Evolutionary conservation across 2,329 filamentous ascomycete species (phyloP), one percentile per base, ranked within the genome.

Genomic region (Aspergillus sojae): DNA sequence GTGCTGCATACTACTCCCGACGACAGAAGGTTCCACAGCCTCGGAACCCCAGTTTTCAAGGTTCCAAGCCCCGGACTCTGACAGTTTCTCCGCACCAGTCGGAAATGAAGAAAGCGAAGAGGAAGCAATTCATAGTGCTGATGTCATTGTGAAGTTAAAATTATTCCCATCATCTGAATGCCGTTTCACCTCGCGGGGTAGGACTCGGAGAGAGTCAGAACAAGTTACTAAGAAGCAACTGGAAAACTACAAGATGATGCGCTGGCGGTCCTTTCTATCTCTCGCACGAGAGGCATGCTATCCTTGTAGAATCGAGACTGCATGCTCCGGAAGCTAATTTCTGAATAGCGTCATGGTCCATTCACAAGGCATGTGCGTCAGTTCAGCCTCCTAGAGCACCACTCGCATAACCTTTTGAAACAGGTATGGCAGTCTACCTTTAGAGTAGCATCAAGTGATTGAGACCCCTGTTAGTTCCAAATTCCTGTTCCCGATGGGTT

Each of bases 401-500:
- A 68, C 57, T 72, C 71, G 9, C 71, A 73, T 41, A 63, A 68
- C 23, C 66, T 73, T 32, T 63, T 73, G 14, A 65, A 68, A 60
- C 62, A 70, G 61, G 71, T 72, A 63, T 48, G 62, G 45, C 23
- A 36, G 19, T 9, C 5, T 16, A 19, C 39, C 39, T 9, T 14
- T 4, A n/a, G 45, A 26, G 41, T 26, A 36, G 19, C n/a, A 19
- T 1, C 32, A 23, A 28, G 4, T 21, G 56, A 2, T 26, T 23
- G 6, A 55, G 45, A 55, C 63, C 61, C 26, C 58, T 50, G 28
- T 21, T 23, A 74, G 72, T 74, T 68, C 60, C 56, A 67, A 5
- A 69, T 74, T 14, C 72, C 72, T 36, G 71, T 74, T 12, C 72
- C 72, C 7, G 32, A 67, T 14, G 72, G 72, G 32, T 67, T 65